Conservation (phyloP, 805 yeast genomes). For the Candida schatavii region DNA sequence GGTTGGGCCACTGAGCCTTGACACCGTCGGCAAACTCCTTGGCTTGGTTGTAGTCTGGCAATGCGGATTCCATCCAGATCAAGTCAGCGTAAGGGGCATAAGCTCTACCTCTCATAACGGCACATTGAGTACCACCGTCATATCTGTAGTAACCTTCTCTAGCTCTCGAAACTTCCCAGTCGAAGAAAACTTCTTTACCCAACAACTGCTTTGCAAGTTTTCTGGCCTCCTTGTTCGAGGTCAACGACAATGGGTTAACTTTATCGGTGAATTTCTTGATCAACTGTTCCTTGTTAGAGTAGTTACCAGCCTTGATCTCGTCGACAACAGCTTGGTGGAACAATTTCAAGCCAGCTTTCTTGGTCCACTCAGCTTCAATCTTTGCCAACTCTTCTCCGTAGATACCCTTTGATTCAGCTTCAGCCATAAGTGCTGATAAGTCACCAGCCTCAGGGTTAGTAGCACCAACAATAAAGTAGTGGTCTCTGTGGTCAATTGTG, state of each 20-base stretch:
- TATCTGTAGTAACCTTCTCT: constrained; percentile 97
- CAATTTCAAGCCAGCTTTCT: constrained; percentile 77
- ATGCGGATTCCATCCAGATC: constrained; percentile 97
- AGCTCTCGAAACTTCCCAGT: constrained; percentile 94
- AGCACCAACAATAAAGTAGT: constrained; percentile 85
- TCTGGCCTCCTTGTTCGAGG: constrained; percentile 79
- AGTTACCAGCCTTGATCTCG: constrained; percentile 61
- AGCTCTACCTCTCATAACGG: constrained; percentile 94
- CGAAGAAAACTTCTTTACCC: constrained; percentile 81
- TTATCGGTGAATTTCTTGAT: constrained; percentile 62
- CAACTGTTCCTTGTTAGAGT: constrained; percentile 58
- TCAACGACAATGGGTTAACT: constrained; percentile 72
- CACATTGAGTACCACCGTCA: constrained; percentile 95
- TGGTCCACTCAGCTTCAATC: constrained; percentile 80
- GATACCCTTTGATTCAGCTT: constrained; percentile 74
- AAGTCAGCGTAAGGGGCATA: constrained; percentile 93
- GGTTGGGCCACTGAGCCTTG: constrained; percentile 72
- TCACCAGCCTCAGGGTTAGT: constrained; percentile 81
- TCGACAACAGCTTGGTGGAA: constrained; percentile 91
- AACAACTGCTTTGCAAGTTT: constrained; percentile 68
- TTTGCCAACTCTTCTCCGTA: constrained; percentile 67
- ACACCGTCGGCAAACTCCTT: constrained; percentile 94
- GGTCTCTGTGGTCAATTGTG: constrained; percentile 92
- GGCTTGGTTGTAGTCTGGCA: constrained; percentile 92
- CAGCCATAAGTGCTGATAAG: constrained; percentile 72